Evolutionary conservation across 305 asterid genomes (phyloP).

Genomic region (Rubia peregrina): DNA sequence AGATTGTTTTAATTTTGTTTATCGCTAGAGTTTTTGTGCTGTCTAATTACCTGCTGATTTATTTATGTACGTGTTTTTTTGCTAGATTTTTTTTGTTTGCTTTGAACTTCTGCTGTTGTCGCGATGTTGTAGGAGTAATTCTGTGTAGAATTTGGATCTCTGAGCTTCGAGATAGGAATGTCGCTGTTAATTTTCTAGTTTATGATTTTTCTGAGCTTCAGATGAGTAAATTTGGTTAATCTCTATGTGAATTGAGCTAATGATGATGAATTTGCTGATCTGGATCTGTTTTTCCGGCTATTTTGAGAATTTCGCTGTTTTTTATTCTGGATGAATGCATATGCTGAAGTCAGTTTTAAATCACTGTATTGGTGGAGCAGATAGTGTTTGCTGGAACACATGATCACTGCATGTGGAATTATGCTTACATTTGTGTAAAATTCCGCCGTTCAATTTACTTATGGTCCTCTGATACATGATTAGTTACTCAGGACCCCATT

Average conservation of each 20-base stretch:
- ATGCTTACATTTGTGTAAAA: neutral
- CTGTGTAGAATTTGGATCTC: neutral
- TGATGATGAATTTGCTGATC: neutral
- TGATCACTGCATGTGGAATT: neutral
- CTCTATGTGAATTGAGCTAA: neutral
- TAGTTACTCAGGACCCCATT: neutral
- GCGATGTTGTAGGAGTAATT: neutral
- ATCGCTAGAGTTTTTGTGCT: neutral
- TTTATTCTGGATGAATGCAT: neutral
- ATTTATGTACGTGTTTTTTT: neutral
- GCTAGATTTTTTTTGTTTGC: neutral
- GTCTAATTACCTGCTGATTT: neutral
- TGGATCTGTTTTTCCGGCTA: neutral
- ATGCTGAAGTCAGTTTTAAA: neutral
- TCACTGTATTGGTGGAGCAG: neutral
- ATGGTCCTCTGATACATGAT: too few relatives aligned
- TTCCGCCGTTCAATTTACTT: neutral
- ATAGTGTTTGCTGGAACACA: neutral
- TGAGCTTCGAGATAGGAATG: slow-evolving; percentile 6
- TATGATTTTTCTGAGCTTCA: neutral
- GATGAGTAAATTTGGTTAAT: neutral
- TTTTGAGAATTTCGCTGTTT: neutral
- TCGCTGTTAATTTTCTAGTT: slow-evolving; percentile 1
- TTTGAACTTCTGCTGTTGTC: neutral
- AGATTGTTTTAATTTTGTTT: neutral